A percentile compares a stretch with the other conserved stretches of the same genome.
Evolutionary conservation across 192 early-diverging fungal genomes (phyloP).

Genomic region (Funneliformis mosseae): DNA sequence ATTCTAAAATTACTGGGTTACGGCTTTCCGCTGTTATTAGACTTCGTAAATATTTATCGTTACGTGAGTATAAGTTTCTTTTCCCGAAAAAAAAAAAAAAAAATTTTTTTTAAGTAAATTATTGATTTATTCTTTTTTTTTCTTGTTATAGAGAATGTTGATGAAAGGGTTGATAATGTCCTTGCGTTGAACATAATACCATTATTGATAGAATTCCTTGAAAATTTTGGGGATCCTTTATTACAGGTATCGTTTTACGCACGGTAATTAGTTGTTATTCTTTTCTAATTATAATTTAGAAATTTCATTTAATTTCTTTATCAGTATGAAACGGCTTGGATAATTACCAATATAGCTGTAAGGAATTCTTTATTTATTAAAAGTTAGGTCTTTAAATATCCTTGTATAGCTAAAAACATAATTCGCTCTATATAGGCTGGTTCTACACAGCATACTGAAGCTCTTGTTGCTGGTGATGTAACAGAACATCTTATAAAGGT

Average conservation of each 20-base stretch:
- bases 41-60: slow-evolving; percentile 23
- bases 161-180: slow-evolving; percentile 26
- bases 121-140: neutral
- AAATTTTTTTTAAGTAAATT: neutral
- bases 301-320: neutral
- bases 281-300: neutral
- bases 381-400: no score
- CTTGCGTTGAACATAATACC: slow-evolving; percentile 10
- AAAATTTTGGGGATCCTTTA: slow-evolving; percentile 5
- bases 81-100: neutral
- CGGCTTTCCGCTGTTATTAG: slow-evolving; percentile 23
- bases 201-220: slow-evolving; percentile 15
- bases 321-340: slow-evolving; percentile 25
- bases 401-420: neutral
- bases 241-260: slow-evolving; percentile 3
- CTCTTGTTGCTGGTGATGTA: slow-evolving; percentile 13
- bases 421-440: neutral
- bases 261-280: neutral
- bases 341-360: slow-evolving; percentile 27
- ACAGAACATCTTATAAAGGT: slow-evolving; percentile 24
- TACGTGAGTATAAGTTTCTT: slow-evolving; percentile 11
- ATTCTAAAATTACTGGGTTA: neutral
- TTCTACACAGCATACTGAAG: slow-evolving; percentile 10
- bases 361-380: neutral
- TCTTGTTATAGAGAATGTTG: slow-evolving; percentile 7